Evolutionary conservation across 1,139 yeast species (phyloP), one percentile per base, ranked within the genome.

Genomic region (Saccharomyces hybrid): DNA sequence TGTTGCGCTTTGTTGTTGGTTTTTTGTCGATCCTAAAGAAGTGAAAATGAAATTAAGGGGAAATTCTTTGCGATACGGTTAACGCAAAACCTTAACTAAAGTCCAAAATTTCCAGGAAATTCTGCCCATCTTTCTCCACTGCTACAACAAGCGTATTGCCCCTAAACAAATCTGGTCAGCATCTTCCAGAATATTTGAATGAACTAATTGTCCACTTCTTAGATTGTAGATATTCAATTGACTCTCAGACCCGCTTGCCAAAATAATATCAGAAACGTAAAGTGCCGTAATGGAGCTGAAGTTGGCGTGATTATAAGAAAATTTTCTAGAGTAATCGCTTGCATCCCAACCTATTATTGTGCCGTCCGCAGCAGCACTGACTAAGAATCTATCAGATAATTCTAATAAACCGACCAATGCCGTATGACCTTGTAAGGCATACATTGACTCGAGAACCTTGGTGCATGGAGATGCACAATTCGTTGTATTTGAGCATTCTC

Each of bases 301-400:
- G 66, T 91, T 96, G 20, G 96, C 96, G 59, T 87, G 84, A 60
- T 87, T 84, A 44, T 91, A 78, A 56, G 85, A 85, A 67, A 83
- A 82, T 57, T 78, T 72, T 55, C 83, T 78, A 46, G 80, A 79
- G 26, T 96, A 96, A 5, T 82, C 80, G 32, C 80, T 81, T 0
- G 96, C 95, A 66, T 93, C 85, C 99, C 99, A 93, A 2, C 91
- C 85, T 51, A 96, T 77, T 48, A 93, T 76, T 0, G 97, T 84
- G 1, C 95, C 82, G 68, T 93, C 99, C 0, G 98, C 98, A 1
- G 97, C 98, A 0, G 97, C 99, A 44, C 95, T 86, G 1, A 91
- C 96, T n/a, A 93, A 75, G 46, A 82, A 83, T 26, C 85, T 83
- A 46, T 86, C 84, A 6, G 89, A 84, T 26, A 91, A 77, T 50